Evolutionary conservation across 2,329 filamentous ascomycete species (phyloP).

Genomic region (Claviceps spartinae): DNA sequence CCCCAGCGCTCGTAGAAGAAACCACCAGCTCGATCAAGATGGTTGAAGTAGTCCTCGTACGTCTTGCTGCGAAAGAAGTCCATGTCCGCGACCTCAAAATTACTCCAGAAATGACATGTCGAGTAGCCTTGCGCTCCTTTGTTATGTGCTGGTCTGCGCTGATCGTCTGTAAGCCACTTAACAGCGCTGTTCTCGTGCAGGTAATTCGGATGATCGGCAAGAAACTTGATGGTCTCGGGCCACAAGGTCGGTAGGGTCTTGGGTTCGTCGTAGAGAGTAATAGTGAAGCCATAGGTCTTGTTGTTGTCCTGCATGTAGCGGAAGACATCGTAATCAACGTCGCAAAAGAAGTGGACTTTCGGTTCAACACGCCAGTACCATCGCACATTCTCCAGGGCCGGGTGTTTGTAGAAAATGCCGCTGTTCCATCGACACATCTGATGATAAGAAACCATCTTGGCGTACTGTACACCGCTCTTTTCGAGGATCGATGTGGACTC

Average conservation of each 20-base stretch:
- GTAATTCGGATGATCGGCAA: slow-evolving; percentile 71
- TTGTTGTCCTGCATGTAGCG: slow-evolving; percentile 96
- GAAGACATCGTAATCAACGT: slow-evolving; percentile 97
- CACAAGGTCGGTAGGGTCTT: slow-evolving; percentile 76
- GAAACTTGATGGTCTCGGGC: slow-evolving; percentile 90
- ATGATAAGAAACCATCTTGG: slow-evolving; percentile 79
- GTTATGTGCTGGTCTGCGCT: slow-evolving; percentile 66
- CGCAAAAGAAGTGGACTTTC: slow-evolving; percentile 98
- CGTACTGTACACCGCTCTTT: slow-evolving; percentile 82
- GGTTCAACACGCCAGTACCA: slow-evolving; percentile 99
- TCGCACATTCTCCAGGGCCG: slow-evolving; percentile 64
- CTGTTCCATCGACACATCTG: slow-evolving; percentile 99
- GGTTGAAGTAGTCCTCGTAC: slow-evolving; percentile 93
- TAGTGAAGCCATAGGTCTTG: slow-evolving; percentile 97
- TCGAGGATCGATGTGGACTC: slow-evolving; percentile 75
- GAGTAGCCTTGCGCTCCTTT: slow-evolving; percentile 80
- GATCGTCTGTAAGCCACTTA: slow-evolving; percentile 71
- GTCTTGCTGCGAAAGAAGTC: slow-evolving; percentile 79
- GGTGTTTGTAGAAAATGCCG: slow-evolving; percentile 94
- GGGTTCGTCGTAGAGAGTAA: slow-evolving; percentile 89
- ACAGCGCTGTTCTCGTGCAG: slow-evolving; percentile 74
- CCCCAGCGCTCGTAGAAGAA: slow-evolving; percentile 99
- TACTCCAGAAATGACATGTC: slow-evolving; percentile 98
- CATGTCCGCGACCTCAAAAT: slow-evolving; percentile 94
- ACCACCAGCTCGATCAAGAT: slow-evolving; percentile 88